phyloP scores from a whole-genome alignment of 306 rosid species.

The Lagenaria siceraria region DNA sequence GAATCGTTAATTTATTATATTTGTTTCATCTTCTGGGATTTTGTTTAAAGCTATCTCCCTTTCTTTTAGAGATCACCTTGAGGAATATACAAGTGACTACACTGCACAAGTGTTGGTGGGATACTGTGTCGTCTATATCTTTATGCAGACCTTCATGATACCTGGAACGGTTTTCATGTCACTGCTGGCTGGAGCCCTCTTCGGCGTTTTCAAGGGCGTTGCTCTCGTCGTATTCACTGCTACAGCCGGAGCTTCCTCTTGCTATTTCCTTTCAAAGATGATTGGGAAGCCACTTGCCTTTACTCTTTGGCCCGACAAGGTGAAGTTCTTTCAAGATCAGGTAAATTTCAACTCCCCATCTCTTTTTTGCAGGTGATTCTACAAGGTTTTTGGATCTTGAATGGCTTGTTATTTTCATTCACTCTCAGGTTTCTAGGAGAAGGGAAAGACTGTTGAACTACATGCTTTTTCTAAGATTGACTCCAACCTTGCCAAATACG shows the following conservation, averaged over 20 bases:
- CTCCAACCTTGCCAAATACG: conserved; percentile 90
- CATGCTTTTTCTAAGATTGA: conserved; percentile 89
- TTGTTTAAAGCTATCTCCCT: background rate
- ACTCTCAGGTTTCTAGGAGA: conserved; percentile 72
- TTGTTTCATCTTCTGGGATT: background rate
- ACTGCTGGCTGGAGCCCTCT: conserved; percentile 92
- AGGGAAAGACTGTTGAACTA: conserved; percentile 66
- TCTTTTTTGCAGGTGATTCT: background rate
- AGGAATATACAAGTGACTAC: conserved; percentile 95
- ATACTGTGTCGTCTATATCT: conserved; percentile 84
- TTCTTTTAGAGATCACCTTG: conserved; percentile 66
- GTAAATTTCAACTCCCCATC: conserved; percentile 20
- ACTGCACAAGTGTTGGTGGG: conserved; percentile 95
- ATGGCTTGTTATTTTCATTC: background rate
- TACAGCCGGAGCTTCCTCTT: conserved; percentile 96
- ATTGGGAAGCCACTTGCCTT: conserved; percentile 77
- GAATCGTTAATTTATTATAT: background rate
- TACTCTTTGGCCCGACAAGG: conserved; percentile 78
- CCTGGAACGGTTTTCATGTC: conserved; percentile 99
- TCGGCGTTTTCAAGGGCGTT: conserved; percentile 77
- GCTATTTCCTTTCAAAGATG: conserved; percentile 74
- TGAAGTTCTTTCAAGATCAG: conserved; percentile 72
- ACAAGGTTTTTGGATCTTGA: background rate
- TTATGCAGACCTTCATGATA: conserved; percentile 99
- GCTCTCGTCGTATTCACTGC: conserved; percentile 86